phyloP scores from a whole-genome alignment of 345 rosid genomes.

The Populus davidiana region DNA sequence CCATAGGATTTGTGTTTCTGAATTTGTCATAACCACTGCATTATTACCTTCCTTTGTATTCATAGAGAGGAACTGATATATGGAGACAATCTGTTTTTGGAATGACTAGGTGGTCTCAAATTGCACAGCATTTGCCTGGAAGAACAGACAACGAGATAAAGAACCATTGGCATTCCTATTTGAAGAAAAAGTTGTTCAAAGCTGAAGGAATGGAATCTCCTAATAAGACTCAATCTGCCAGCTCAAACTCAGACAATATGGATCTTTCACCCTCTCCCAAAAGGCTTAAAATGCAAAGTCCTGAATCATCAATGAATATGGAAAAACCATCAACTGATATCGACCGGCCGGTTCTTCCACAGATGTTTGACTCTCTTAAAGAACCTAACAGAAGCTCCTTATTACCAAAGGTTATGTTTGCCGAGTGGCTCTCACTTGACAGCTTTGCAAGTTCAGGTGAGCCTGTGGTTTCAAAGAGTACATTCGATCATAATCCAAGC shows the following conservation, averaged over 20 bases:
- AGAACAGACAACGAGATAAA: constrained; percentile 96
- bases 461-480: not conserved
- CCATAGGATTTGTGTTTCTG: not conserved
- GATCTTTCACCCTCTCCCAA: constrained; percentile 16
- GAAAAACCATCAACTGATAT: constrained; percentile 22
- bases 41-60: not conserved
- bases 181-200: constrained; percentile 63
- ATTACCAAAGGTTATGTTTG: constrained; percentile 56
- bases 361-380: constrained; percentile 17
- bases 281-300: constrained; percentile 16
- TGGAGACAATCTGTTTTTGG: not conserved
- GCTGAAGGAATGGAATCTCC: constrained; percentile 29
- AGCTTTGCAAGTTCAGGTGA: constrained; percentile 17
- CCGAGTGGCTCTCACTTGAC: constrained; percentile 62
- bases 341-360: constrained; percentile 17
- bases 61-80: not conserved
- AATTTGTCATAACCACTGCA: not conserved
- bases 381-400: constrained; percentile 19
- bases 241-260: constrained; percentile 10
- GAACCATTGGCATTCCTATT: constrained; percentile 86
- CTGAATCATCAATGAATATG: constrained; percentile 18
- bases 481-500: constrained; percentile 17
- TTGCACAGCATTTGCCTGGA: constrained; percentile 82
- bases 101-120: constrained; percentile 74
- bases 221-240: not conserved